Evolutionary conservation across 2,329 filamentous ascomycete genomes (phyloP).

Genomic region (Acrodontium crateriforme): DNA sequence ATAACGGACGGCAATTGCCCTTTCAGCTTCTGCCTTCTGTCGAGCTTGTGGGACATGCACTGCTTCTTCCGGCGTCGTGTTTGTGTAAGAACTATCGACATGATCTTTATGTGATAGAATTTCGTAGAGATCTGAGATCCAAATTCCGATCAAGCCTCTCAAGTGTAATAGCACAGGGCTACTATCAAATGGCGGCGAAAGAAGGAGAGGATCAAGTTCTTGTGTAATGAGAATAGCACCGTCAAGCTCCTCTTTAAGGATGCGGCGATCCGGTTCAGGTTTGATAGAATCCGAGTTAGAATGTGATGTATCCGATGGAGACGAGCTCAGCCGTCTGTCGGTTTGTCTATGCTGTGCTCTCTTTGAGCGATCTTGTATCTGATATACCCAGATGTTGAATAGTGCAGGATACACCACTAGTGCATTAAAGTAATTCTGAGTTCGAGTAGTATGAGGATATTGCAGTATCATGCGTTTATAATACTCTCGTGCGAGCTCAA

Average conservation of each 20-base stretch:
- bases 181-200: conserved; percentile 55
- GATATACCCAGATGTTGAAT: conserved; percentile 69
- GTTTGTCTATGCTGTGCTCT: conserved; percentile 26
- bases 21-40: too few species aligned
- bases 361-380: conserved; percentile 48
- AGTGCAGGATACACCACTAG: conserved; percentile 71
- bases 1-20: too few species aligned
- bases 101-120: conserved; percentile 1
- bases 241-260: conserved; percentile 31
- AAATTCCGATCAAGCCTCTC: conserved; percentile 60
- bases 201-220: conserved; percentile 58
- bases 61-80: too few species aligned
- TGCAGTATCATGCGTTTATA: conserved; percentile 68
- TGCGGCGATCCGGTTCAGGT: too few species aligned
- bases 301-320: not conserved
- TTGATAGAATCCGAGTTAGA: too few species aligned
- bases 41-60: too few species aligned
- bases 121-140: conserved; percentile 53
- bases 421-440: conserved; percentile 47
- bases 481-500: conserved; percentile 50
- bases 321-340: not conserved
- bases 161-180: conserved; percentile 54
- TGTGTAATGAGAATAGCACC: conserved; percentile 49
- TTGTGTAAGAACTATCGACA: too few species aligned
- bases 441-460: conserved; percentile 53